phyloP scores from a whole-genome alignment of 202 grass and related monocot genomes.

The Hordeum pubiflorum region DNA sequence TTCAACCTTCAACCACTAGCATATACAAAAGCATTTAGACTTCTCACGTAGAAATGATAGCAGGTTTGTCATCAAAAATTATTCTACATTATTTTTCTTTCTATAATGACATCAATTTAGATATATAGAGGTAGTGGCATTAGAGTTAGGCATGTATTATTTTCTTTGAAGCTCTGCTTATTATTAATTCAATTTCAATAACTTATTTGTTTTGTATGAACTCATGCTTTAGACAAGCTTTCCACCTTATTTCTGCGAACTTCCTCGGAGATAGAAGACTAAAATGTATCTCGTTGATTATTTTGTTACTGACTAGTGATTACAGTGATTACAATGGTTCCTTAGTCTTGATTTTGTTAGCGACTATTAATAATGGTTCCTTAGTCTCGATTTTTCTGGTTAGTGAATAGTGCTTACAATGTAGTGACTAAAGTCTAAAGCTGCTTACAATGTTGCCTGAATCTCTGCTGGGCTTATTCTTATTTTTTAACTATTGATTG shows the following conservation, averaged over 20 bases:
- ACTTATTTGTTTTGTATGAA: neutral
- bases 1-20: neutral
- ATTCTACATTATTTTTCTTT: neutral
- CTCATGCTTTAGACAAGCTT: neutral
- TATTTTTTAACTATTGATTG: conserved; percentile 25
- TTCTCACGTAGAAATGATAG: conserved; percentile 7
- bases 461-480: neutral
- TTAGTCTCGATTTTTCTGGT: neutral
- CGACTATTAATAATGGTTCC: neutral
- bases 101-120: neutral
- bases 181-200: neutral
- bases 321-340: conserved; percentile 4
- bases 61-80: neutral
- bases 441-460: neutral
- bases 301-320: neutral
- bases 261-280: neutral
- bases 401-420: neutral
- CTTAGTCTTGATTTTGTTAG: neutral
- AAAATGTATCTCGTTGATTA: neutral
- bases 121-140: neutral
- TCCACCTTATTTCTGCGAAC: neutral
- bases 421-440: neutral
- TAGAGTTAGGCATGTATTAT: neutral
- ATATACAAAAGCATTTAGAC: neutral
- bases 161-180: neutral